phyloP scores from a whole-genome alignment of 805 yeast species.

The Starmerella sp. region DNA sequence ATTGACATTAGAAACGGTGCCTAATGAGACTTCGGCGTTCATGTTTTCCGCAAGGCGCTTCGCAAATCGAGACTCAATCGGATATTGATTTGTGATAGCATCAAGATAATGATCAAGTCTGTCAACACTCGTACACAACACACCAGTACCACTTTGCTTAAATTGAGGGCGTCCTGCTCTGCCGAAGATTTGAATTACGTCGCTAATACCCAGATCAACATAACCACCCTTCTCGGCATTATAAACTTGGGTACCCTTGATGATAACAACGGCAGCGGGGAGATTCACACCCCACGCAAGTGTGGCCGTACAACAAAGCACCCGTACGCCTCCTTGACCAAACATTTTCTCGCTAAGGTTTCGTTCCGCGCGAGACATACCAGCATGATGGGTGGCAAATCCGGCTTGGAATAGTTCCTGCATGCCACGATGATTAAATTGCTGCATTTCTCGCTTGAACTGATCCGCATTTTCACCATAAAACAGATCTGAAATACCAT shows the following conservation, averaged over 20 bases:
- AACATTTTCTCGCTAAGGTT: slow-evolving; percentile 84
- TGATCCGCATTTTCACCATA: slow-evolving; percentile 19
- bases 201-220: slow-evolving; percentile 86
- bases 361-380: slow-evolving; percentile 84
- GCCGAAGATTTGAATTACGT: slow-evolving; percentile 95
- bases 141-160: slow-evolving; percentile 86
- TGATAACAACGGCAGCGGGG: slow-evolving; percentile 95
- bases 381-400: slow-evolving; percentile 94
- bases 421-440: slow-evolving; percentile 62
- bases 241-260: slow-evolving; percentile 93
- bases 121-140: slow-evolving; percentile 73
- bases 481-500: slow-evolving; percentile 27
- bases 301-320: slow-evolving; percentile 90
- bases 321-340: slow-evolving; percentile 72
- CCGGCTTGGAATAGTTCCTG: slow-evolving; percentile 57
- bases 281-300: slow-evolving; percentile 99
- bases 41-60: slow-evolving; percentile 78
- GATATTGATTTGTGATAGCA: slow-evolving; percentile 83
- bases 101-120: slow-evolving; percentile 79
- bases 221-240: slow-evolving; percentile 92
- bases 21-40: slow-evolving; percentile 92
- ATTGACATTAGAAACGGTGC: slow-evolving; percentile 86
- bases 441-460: slow-evolving; percentile 52
- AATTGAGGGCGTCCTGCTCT: slow-evolving; percentile 99
- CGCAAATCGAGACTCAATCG: slow-evolving; percentile 77